Conservation (phyloP, 2,329 filamentous ascomycete species). For the Apiospora arundinis region DNA sequence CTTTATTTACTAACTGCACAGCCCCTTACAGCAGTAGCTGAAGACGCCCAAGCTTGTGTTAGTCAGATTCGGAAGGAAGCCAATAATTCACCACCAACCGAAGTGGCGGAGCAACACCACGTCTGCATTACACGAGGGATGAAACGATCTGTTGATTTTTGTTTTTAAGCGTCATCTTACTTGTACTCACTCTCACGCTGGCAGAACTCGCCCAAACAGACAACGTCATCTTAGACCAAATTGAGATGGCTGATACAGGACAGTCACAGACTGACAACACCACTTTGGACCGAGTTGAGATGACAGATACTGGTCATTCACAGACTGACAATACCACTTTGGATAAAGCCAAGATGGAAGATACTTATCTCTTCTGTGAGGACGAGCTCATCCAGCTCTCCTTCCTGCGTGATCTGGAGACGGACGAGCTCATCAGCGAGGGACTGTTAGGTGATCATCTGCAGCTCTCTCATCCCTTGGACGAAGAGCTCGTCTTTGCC, state of each 20-base stretch:
- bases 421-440: constrained; percentile 34
- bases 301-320: no score
- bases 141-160: background rate
- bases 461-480: constrained; percentile 30
- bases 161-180: background rate
- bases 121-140: background rate
- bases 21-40: background rate
- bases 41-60: background rate
- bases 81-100: background rate
- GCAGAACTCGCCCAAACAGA: background rate
- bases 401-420: constrained; percentile 38
- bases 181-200: background rate
- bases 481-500: constrained; percentile 30
- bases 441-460: constrained; percentile 31
- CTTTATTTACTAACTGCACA: background rate
- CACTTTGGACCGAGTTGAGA: background rate
- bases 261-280: background rate
- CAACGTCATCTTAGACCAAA: background rate
- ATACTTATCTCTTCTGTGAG: constrained; percentile 22
- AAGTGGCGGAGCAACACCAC: background rate
- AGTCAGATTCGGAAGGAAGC: background rate
- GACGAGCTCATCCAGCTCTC: constrained; percentile 38
- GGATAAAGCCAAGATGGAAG: background rate
- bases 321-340: background rate
- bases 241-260: background rate